Evolutionary conservation across 345 rosid genomes (phyloP).

Genomic region (Combretum micranthum): DNA sequence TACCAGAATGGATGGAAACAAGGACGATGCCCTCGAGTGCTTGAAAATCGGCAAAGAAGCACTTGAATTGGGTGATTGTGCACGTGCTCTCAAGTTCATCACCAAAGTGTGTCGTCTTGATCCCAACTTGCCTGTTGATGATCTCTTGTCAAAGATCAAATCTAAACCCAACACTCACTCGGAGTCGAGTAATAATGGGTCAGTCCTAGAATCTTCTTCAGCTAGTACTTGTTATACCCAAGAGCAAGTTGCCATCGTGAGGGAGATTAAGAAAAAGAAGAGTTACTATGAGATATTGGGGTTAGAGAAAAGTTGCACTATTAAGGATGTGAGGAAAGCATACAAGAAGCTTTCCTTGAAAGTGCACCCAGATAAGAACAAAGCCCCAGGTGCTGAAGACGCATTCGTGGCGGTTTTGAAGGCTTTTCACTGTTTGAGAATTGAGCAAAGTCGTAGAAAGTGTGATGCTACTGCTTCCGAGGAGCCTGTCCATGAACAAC

Average conservation of each 20-base stretch:
- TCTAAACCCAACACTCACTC: conserved; percentile 5
- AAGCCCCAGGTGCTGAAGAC: conserved; percentile 92
- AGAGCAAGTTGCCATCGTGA: conserved; percentile 61
- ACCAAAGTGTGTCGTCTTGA: conserved; percentile 83
- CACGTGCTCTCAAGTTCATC: conserved; percentile 75
- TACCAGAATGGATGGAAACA: conserved; percentile 76
- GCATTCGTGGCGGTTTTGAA: conserved; percentile 77
- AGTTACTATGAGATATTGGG: conserved; percentile 75
- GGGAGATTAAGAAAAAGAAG: conserved; percentile 59
- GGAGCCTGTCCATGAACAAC: conserved; percentile 52
- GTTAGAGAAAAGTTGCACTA: conserved; percentile 49
- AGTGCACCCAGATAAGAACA: conserved; percentile 90
- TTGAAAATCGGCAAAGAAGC: conserved; percentile 74
- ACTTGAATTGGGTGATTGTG: conserved; percentile 59
- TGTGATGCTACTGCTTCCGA: conserved; percentile 74
- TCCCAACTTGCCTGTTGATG: conserved; percentile 46
- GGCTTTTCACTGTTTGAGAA: conserved; percentile 90
- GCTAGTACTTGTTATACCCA: conserved; percentile 35
- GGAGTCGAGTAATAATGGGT: conserved; percentile 14
- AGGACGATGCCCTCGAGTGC: conserved; percentile 88
- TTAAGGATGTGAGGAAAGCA: conserved; percentile 78
- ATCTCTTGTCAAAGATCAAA: conserved; percentile 36
- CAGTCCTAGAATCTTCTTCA: conserved; percentile 2
- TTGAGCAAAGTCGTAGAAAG: conserved; percentile 52
- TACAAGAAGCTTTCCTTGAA: conserved; percentile 80